Evolutionary conservation across 2,329 filamentous ascomycete species (phyloP), one percentile per base, ranked within the genome.

Genomic region (Fusarium udum): DNA sequence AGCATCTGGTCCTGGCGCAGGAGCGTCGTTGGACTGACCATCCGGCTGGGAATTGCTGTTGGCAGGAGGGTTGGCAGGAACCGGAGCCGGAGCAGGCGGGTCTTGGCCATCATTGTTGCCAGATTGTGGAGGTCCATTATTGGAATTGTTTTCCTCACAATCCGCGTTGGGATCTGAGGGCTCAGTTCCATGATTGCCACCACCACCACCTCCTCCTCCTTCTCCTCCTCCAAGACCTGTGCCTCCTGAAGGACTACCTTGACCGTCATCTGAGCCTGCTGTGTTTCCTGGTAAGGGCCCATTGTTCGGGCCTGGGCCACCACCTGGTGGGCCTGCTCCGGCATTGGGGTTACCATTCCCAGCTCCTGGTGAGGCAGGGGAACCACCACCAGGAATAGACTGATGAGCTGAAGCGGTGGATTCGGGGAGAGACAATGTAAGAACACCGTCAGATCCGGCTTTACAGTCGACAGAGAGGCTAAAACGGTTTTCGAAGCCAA

Each of bases 391-490:
- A 3, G 36, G 20, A 62, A 31, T 26, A 28, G 66, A 28, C n/a
- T 53, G 61, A 20, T 45, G 36, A 24, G 51, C 72, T 11, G 76
- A 55, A 43, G 75, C 43, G 6, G 60, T 58, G 15, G 73, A 49
- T 16, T 68, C 64, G 13, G 74, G 72, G 10, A 79, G 43, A 40
- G 79, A 79, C 16, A 80, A 51, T 12, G 79, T 82, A 7, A 83
- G 69, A 28, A 81, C 69, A 22, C 80, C 81, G 52, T 82, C 77
- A n/a, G 76, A 61, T 4, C 80, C 80, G 58, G 79, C 74, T 36
- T 76, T 75, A 55, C 79, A 82, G 11, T 77, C 74, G 18, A 81
- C 55, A 37, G 70, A 69, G 56, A 80, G 58, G 8, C 76, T 72
- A n/a, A 81, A 64, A 3, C 69, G 71, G 14, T 67, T 70, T 26